phyloP scores from a whole-genome alignment of 31 red algal species.

The Endocladia muricata region DNA sequence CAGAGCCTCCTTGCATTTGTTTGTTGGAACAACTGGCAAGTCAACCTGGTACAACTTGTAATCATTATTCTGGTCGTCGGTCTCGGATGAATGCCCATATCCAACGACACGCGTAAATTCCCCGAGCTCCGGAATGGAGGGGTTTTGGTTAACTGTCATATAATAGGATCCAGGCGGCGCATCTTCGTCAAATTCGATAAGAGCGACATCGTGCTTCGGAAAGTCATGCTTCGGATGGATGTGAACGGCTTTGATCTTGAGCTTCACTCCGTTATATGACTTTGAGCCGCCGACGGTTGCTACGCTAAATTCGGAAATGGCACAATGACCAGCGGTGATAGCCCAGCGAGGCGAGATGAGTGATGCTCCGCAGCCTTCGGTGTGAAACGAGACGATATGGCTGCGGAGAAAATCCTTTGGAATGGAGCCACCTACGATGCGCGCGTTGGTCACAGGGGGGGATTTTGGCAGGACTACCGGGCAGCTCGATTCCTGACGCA shows the following conservation, averaged over 20 bases:
- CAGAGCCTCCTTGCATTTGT: slow-evolving; percentile 15
- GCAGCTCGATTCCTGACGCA: neutral
- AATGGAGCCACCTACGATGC: slow-evolving; percentile 52
- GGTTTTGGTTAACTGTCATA: slow-evolving; percentile 32
- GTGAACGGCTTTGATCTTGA: neutral
- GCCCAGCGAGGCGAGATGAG: slow-evolving; percentile 35
- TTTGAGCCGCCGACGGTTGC: slow-evolving; percentile 4
- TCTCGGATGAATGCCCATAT: slow-evolving; percentile 40
- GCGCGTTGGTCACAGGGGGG: neutral
- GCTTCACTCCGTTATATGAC: neutral
- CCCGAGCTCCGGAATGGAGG: slow-evolving; percentile 1
- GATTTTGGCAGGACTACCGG: neutral
- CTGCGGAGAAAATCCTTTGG: neutral
- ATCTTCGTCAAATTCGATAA: neutral
- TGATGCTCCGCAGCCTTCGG: slow-evolving; percentile 38
- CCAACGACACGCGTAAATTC: slow-evolving; percentile 26
- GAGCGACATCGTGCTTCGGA: slow-evolving; percentile 23
- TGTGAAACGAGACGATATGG: slow-evolving; percentile 23
- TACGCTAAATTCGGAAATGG: neutral
- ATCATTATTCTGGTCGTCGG: slow-evolving; percentile 8
- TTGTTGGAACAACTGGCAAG: slow-evolving; percentile 28
- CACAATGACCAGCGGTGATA: slow-evolving; percentile 71
- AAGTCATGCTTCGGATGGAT: slow-evolving; percentile 30
- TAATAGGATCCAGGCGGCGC: neutral
- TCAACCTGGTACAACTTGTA: slow-evolving; percentile 24